Evolutionary conservation across 2,329 filamentous ascomycete genomes (phyloP), one percentile per base, ranked within the genome.

Genomic region (Colletotrichum noveboracense): DNA sequence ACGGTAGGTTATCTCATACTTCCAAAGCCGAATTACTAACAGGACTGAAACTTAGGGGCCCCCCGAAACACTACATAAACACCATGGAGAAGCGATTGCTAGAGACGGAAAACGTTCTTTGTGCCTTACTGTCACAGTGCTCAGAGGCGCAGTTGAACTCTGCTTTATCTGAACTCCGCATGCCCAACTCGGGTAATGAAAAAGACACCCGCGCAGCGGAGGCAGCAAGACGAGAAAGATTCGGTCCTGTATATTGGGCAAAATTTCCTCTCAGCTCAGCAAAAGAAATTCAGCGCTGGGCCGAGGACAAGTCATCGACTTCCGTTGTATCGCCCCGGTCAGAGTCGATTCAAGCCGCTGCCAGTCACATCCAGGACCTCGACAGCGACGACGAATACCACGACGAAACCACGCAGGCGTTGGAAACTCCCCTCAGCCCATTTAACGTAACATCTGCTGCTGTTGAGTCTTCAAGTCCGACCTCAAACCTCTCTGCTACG

Each of bases 31-130:
- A 26, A 7, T 10, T 14, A 60, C 65, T 69, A 38, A 60, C 21
- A 14, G 8, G 4, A 6, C 12, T 34, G 3, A 12, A 74, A 26
- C 18, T 28, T 7, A 77, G 76, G 5, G 76, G 76, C 5, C 76
- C 76, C 6, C 74, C 74, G 4, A 77, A 77, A 26, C 55, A 76
- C 6, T 76, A 74, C 24, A 71, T 69, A 6, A 21, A 32, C 7
- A 70, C 66, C 7, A 76, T 76, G 56, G 76, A 76, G 28, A 74
- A 32, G 14, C 74, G 76, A 10, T 38, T 77, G 9, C 48, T 71
- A 5, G 43, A 74, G 7, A 76, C 76, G 6, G 70, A 77, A 38
- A 68, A 66, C 2, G 26, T 66, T 9, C 70, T 77, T 7, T 16
- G 43, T 13, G 74, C 70, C 7, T 26, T 77, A 6, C 6, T 76